Conservation (phyloP, 805 yeast genomes). For the Monosporozyma aquatica region DNA sequence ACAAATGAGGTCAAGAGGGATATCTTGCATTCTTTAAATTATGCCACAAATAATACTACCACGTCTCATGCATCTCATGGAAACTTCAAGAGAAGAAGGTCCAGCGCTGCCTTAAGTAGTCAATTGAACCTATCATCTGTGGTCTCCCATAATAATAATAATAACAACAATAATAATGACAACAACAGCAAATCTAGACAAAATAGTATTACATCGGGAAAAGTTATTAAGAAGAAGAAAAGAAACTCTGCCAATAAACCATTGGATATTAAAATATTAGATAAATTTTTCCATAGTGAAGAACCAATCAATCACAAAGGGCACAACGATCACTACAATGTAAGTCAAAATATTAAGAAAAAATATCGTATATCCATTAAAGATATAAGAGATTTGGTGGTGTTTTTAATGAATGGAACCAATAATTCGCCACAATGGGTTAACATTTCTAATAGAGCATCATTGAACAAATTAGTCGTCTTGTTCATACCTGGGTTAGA, state of each 20-base stretch:
- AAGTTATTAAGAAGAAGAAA: slow-evolving; percentile 26
- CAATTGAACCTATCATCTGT: too few species aligned
- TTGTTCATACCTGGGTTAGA: slow-evolving; percentile 60
- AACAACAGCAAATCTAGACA: slow-evolving; percentile 5
- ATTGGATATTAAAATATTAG: slow-evolving; percentile 31
- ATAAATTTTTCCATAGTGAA: slow-evolving; percentile 11
- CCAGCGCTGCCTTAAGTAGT: slow-evolving; percentile 15
- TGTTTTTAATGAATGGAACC: slow-evolving; percentile 35
- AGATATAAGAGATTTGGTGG: slow-evolving; percentile 40
- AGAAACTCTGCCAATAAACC: slow-evolving; percentile 17
- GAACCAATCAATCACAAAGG: not conserved
- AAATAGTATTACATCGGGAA: slow-evolving; percentile 7
- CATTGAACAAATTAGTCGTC: slow-evolving; percentile 45
- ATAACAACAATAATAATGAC: too few species aligned
- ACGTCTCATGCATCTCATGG: too few species aligned
- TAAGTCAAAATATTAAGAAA: not conserved
- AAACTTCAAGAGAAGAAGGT: slow-evolving; percentile 25
- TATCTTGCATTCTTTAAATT: slow-evolving; percentile 8
- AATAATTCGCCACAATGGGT: slow-evolving; percentile 41
- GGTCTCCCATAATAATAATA: too few species aligned
- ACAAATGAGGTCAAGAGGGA: slow-evolving; percentile 9
- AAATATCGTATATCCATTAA: slow-evolving; percentile 28
- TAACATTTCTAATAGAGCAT: slow-evolving; percentile 38
- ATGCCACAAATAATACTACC: not conserved
- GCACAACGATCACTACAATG: not conserved